Evolutionary conservation across 2,329 filamentous ascomycete species (phyloP).

Genomic region (Aspergillus fructus): DNA sequence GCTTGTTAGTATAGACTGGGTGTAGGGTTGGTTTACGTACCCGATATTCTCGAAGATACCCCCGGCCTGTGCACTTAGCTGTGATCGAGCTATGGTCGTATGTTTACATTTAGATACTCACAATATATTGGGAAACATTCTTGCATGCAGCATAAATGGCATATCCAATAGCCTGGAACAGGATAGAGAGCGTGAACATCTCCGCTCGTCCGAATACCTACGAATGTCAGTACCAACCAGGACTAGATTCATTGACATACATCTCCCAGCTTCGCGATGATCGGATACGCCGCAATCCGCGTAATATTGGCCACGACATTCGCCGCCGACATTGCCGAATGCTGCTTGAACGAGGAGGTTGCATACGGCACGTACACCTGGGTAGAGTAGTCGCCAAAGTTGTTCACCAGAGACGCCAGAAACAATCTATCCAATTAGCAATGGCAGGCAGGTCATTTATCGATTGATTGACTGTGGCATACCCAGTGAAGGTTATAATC

Average conservation of each 20-base stretch:
- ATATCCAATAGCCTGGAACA: slow-evolving; percentile 58
- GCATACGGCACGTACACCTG: slow-evolving; percentile 24
- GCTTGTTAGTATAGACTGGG: neutral
- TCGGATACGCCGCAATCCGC: slow-evolving; percentile 24
- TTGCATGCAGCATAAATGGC: slow-evolving; percentile 57
- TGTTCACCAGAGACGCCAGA: slow-evolving; percentile 19
- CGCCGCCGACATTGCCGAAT: slow-evolving; percentile 25
- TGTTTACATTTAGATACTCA: slow-evolving; percentile 29
- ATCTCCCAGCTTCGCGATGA: slow-evolving; percentile 28
- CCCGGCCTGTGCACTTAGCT: slow-evolving; percentile 33
- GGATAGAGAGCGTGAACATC: slow-evolving; percentile 55
- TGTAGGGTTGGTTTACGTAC: slow-evolving; percentile 23
- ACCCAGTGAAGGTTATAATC: slow-evolving; percentile 21
- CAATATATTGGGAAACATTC: slow-evolving; percentile 44
- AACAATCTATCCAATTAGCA: slow-evolving; percentile 14
- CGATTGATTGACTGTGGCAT: neutral
- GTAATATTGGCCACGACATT: slow-evolving; percentile 26
- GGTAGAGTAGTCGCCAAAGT: slow-evolving; percentile 22
- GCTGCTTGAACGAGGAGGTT: slow-evolving; percentile 25
- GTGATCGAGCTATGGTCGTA: no score
- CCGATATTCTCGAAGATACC: slow-evolving; percentile 62
- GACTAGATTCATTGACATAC: neutral
- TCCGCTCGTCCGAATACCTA: slow-evolving; percentile 61
- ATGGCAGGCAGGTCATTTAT: neutral
- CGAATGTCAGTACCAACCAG: neutral